Percentiles rank a stretch among this genome's conserved stretches.
Evolutionary conservation across 78 protist genomes (phyloP).

Genomic region (Planoprotostelium fungivorum): DNA sequence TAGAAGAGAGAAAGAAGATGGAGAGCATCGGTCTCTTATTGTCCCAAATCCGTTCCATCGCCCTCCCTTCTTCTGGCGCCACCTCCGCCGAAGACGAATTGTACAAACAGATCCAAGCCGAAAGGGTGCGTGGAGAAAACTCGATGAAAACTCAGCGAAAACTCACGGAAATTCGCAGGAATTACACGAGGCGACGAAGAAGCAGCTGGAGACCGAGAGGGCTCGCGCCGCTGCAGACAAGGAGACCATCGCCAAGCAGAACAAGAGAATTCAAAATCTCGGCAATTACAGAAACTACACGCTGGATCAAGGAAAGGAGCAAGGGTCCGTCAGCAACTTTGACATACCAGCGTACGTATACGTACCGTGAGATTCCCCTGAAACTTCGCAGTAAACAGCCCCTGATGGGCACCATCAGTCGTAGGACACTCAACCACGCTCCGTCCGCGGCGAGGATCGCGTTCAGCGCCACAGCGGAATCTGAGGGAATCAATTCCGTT

Average conservation of each 20-base stretch:
- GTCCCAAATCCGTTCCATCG: not conserved
- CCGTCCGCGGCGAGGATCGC: no score
- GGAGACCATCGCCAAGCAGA: not conserved
- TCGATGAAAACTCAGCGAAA: no score
- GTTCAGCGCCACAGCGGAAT: no score
- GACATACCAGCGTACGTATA: no score
- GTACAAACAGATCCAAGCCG: not conserved
- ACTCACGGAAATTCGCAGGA: not conserved
- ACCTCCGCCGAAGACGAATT: not conserved
- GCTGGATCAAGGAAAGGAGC: no score
- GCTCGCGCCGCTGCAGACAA: not conserved
- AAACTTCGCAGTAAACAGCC: no score
- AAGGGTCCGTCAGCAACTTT: no score
- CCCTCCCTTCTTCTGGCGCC: not conserved
- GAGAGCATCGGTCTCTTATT: not conserved
- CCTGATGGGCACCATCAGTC: no score
- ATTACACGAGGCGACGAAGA: not conserved
- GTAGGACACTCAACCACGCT: no score
- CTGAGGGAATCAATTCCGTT: no score
- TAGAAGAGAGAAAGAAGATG: not conserved
- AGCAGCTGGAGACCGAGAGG: not conserved
- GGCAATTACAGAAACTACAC: not conserved
- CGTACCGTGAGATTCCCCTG: no score
- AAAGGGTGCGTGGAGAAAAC: no score
- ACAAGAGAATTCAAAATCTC: not conserved